Conservation (phyloP, 257 asterid species). For the Voacanga thouarsii region DNA sequence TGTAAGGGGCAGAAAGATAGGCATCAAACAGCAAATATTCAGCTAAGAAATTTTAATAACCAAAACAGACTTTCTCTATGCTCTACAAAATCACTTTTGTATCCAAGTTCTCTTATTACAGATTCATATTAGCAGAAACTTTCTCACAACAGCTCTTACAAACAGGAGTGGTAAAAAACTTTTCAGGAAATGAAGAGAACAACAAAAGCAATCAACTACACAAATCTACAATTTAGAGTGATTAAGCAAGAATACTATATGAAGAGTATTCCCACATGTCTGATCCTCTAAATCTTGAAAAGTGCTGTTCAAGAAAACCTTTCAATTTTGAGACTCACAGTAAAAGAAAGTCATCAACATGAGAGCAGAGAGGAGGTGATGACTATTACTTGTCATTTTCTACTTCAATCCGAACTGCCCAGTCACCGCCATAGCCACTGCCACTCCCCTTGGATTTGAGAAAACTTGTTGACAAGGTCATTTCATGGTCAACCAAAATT, state of each 20-base stretch:
- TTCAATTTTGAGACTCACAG: not conserved
- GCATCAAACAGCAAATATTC: not conserved
- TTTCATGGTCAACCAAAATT: conserved; percentile 65
- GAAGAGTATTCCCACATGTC: not conserved
- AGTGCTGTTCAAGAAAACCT: not conserved
- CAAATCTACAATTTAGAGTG: not conserved
- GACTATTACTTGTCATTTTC: conserved; percentile 57
- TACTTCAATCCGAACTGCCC: conserved; percentile 82
- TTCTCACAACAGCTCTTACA: not conserved
- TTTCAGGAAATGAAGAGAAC: not conserved
- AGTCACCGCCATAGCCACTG: conserved; percentile 98
- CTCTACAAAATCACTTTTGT: not conserved
- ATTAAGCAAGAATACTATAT: not conserved
- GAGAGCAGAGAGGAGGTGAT: conserved; percentile 23
- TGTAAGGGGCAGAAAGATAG: not conserved
- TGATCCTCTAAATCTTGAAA: not conserved
- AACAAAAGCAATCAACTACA: not conserved
- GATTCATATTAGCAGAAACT: not conserved
- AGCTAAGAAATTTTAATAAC: not conserved
- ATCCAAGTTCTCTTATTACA: not conserved
- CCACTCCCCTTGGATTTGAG: conserved; percentile 68
- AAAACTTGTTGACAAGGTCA: conserved; percentile 77
- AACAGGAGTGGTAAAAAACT: not conserved
- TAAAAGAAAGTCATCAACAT: conserved; percentile 19
- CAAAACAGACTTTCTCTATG: not conserved